phyloP scores from a whole-genome alignment of 169 alveolate genomes.

The Eimeria acervulina region DNA sequence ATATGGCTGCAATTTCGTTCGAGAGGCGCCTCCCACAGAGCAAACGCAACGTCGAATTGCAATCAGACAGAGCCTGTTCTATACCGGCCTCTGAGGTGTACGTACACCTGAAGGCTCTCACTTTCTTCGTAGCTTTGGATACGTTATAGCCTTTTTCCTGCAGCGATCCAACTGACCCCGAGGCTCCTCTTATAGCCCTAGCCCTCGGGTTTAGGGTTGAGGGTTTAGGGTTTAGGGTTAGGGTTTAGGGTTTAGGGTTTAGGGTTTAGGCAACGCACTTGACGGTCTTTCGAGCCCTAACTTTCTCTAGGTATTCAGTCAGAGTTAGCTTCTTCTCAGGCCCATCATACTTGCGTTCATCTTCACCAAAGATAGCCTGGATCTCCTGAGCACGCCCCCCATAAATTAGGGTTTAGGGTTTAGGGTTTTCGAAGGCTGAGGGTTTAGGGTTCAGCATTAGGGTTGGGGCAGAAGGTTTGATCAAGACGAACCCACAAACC shows the following conservation, averaged over 20 bases:
- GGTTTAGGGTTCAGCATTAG: not conserved
- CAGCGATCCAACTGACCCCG: not conserved
- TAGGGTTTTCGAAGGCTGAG: not conserved
- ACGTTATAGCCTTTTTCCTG: conserved; percentile 36
- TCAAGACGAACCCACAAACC: not conserved
- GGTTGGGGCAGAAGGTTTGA: not conserved
- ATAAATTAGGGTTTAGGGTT: not conserved
- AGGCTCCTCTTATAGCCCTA: too few relatives aligned
- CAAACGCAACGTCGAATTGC: not conserved
- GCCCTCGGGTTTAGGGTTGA: not conserved
- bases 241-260: not conserved
- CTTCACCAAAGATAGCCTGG: conserved; percentile 93
- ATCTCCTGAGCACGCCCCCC: conserved; percentile 84
- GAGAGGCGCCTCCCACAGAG: not conserved
- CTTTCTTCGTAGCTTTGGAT: conserved; percentile 36
- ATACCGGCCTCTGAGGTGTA: not conserved
- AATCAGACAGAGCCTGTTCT: not conserved
- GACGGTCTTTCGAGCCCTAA: conserved; percentile 79
- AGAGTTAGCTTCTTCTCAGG: conserved; percentile 90
- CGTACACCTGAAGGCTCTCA: not conserved
- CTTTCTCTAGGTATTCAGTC: conserved; percentile 89
- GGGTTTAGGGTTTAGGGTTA: not conserved
- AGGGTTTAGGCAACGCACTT: conserved; percentile 2
- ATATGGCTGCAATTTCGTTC: not conserved
- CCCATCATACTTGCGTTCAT: conserved; percentile 90